Evolutionary conservation across 352 stramenopile genomes (phyloP), one percentile per base, ranked within the genome.

Genomic region (Pythium dissimile): DNA sequence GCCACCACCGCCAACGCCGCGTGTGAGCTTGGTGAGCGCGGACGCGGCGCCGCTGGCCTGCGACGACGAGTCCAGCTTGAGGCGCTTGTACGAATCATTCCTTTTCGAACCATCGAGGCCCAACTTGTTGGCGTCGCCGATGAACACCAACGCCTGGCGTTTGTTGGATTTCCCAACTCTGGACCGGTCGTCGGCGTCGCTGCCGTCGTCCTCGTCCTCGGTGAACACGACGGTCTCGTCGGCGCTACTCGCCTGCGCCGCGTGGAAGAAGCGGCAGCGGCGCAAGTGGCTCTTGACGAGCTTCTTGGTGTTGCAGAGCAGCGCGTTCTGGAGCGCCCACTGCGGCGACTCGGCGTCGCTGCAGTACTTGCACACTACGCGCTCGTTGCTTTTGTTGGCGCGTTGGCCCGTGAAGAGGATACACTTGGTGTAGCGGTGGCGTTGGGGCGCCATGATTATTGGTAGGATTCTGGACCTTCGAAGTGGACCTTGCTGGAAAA

Each of bases 241-340:
- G 3, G 37, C 32, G 38, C 44, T 30, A 24, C 30, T 54, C 8
- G 34, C 51, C 24, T 62, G 51, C 23, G 59, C 59, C 2, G 52
- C 51, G 30, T 49, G 59, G 46, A 67, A 67, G 38, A 53, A 53
- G 38, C 59, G 59, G 46, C 59, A 67, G 28, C 59, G 59, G 8
- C 59, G 44, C 51, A 67, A 18, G 31, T 67, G 59, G 52, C 46
- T 67, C 45, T 67, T 67, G 30, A 67, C 59, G 37, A 67, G 52
- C 38, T 67, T 67, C 52, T 67, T 67, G 35, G 59, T 67, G 59
- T 67, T 67, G 46, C 59, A 67, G n/a, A 67, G 59, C 59, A 67
- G 51, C 38, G 59, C 51, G 52, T 67, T 51, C 59, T 67, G 51
- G 12, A 62, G 46, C 24, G 59, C 59, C 59, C 59, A 67, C 45